Evolutionary conservation across 768 basidiomycete genomes (phyloP).

Genomic region (Panaeolus cyanescens): DNA sequence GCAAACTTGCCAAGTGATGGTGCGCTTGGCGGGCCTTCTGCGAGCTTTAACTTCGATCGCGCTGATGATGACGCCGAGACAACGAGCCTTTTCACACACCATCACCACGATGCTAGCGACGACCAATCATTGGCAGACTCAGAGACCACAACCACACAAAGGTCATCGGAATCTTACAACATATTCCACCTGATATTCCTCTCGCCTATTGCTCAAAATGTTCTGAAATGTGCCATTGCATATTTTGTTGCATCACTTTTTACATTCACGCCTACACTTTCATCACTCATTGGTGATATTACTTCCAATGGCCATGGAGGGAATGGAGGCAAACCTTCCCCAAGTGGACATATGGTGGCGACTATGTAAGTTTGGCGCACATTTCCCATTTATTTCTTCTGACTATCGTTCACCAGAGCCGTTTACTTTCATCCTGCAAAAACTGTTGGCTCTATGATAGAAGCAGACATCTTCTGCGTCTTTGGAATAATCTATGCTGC

Average conservation of each 20-base stretch:
- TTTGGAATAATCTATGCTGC: slow-evolving; percentile 69
- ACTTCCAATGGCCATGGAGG: slow-evolving; percentile 48
- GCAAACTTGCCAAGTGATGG: not conserved
- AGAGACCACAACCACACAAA: not conserved
- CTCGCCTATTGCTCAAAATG: slow-evolving; percentile 56
- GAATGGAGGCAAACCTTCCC: slow-evolving; percentile 52
- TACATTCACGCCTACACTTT: slow-evolving; percentile 80
- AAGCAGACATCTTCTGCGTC: slow-evolving; percentile 81
- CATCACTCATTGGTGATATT: slow-evolving; percentile 65
- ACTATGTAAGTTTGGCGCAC: slow-evolving; percentile 65
- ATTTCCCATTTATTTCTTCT: not conserved
- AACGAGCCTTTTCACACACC: not conserved
- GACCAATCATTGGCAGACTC: not conserved
- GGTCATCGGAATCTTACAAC: not conserved
- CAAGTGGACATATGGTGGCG: slow-evolving; percentile 89
- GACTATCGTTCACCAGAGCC: slow-evolving; percentile 39
- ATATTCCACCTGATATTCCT: slow-evolving; percentile 36
- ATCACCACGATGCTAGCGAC: not conserved
- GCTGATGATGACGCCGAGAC: not conserved
- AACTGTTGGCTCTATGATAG: slow-evolving; percentile 88
- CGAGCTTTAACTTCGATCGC: not conserved
- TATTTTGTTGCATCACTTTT: slow-evolving; percentile 90
- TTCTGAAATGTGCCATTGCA: slow-evolving; percentile 88
- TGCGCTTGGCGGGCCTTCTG: not conserved
- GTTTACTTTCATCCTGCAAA: slow-evolving; percentile 95